Evolutionary conservation across 768 basidiomycete species (phyloP), one percentile per base, ranked within the genome.

Genomic region (Amanita polypyramis): DNA sequence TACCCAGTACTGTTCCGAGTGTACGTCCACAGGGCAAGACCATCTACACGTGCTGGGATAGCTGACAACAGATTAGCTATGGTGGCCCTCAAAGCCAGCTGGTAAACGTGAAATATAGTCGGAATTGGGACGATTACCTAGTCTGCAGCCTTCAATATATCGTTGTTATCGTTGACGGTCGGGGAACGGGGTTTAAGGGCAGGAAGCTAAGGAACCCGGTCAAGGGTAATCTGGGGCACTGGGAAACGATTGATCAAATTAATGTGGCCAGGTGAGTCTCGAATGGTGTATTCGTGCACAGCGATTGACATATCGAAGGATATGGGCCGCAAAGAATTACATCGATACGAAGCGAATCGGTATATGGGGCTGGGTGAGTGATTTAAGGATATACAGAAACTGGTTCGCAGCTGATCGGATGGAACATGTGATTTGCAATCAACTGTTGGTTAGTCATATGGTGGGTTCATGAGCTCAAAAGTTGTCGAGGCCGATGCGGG

Each of bases 361-460:
- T 0, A 85, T 98, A 43, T 97, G 94, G 94, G 96, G 96, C 36
- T 98, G 96, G 95, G 90, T 92, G 52, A 60, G 85, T 67, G 10
- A 4, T 42, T 7, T 51, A 45, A 21, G 27, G n/a, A 33, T 41
- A 29, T 27, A 17, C 15, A 21, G n/a, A 21, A 15, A 14, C 3
- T 12, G 5, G 38, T 40, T 11, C 15, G 4, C 34, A 36, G 25
- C 44, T 39, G 40, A 51, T 44, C 32, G 2, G 23, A 17, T 17
- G 29, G 30, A n/a, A n/a, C n/a, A n/a, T n/a, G n/a, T n/a, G n/a
- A n/a, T n/a, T n/a, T n/a, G n/a, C n/a, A n/a, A n/a, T n/a, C n/a
- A n/a, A n/a, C n/a, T n/a, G n/a, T 9, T 40, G 3, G 55, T 11
- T 55, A 94, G 94, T 92, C 88, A 7, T 97, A 93, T 57, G 95